Evolutionary conservation across 257 asterid species (phyloP).

Genomic region (Solanum appendiculatum): DNA sequence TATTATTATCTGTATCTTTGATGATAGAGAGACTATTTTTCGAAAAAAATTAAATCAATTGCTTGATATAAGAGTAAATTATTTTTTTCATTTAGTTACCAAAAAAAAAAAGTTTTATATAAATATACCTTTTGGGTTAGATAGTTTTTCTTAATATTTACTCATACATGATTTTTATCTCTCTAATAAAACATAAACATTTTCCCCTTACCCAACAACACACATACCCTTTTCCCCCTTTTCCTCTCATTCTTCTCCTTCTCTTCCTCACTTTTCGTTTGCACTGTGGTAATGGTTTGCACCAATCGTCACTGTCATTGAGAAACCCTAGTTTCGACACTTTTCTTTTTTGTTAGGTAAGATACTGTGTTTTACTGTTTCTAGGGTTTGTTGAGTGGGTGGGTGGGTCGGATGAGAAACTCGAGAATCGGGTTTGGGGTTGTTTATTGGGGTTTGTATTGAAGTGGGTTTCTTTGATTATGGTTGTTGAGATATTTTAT

Average conservation of each 20-base stretch:
- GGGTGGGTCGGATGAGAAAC: neutral
- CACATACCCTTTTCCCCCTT: neutral
- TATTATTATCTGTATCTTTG: neutral
- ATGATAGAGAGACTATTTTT: neutral
- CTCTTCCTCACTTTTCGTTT: neutral
- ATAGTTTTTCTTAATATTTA: neutral
- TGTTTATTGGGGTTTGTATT: neutral
- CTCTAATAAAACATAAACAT: neutral
- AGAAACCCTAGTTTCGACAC: slow-evolving; percentile 4
- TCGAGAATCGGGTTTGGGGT: neutral
- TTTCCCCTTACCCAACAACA: neutral
- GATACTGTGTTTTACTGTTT: neutral
- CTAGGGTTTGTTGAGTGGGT: neutral
- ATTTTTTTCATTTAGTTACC: neutral
- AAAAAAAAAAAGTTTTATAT: neutral
- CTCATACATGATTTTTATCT: neutral
- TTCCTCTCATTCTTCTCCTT: neutral
- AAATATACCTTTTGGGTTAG: neutral
- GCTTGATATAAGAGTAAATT: neutral
- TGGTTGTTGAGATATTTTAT: neutral
- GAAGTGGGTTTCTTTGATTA: neutral
- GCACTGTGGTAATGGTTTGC: neutral
- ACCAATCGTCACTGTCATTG: slow-evolving; percentile 6
- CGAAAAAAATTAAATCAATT: neutral
- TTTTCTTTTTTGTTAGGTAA: neutral